phyloP scores from a whole-genome alignment of 2,329 filamentous ascomycete genomes.

The Xylariaceae sp. region DNA sequence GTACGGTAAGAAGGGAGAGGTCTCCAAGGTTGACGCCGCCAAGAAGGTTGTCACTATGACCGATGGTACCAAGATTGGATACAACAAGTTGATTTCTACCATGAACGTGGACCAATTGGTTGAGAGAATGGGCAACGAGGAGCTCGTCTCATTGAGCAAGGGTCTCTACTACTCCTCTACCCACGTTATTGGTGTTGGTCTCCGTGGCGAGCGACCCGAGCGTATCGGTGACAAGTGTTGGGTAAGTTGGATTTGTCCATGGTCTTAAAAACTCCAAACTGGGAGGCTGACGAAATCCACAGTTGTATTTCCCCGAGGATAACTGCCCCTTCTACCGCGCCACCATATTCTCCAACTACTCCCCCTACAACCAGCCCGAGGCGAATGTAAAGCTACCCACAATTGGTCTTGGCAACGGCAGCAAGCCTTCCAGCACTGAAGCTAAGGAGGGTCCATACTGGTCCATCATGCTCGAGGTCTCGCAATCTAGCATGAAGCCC shows the following conservation, averaged over 20 bases:
- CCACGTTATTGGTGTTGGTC: slow-evolving; percentile 93
- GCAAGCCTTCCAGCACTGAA: slow-evolving; percentile 67
- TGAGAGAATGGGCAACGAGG: slow-evolving; percentile 81
- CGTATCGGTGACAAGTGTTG: slow-evolving; percentile 99
- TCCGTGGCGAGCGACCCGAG: slow-evolving; percentile 86
- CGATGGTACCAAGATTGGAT: slow-evolving; percentile 84
- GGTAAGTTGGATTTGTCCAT: slow-evolving; percentile 45
- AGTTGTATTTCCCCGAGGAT: slow-evolving; percentile 98
- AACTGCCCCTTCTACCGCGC: slow-evolving; percentile 99
- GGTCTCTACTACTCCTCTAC: slow-evolving; percentile 95
- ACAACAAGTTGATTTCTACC: slow-evolving; percentile 89
- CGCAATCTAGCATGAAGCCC: slow-evolving; percentile 92
- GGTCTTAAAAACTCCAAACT: not conserved
- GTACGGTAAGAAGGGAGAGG: slow-evolving; percentile 80
- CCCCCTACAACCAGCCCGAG: slow-evolving; percentile 92
- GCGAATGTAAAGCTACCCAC: slow-evolving; percentile 81
- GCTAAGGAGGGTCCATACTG: slow-evolving; percentile 91
- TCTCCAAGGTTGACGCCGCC: slow-evolving; percentile 81
- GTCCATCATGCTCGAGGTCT: slow-evolving; percentile 99
- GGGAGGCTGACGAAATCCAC: slow-evolving; percentile 5
- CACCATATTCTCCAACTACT: slow-evolving; percentile 99
- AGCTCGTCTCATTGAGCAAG: slow-evolving; percentile 80
- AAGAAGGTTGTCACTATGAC: slow-evolving; percentile 77
- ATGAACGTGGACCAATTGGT: slow-evolving; percentile 92
- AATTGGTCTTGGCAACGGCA: slow-evolving; percentile 78